phyloP scores from a whole-genome alignment of 2,329 filamentous ascomycete species.

The Ophiostoma pallidulum region DNA sequence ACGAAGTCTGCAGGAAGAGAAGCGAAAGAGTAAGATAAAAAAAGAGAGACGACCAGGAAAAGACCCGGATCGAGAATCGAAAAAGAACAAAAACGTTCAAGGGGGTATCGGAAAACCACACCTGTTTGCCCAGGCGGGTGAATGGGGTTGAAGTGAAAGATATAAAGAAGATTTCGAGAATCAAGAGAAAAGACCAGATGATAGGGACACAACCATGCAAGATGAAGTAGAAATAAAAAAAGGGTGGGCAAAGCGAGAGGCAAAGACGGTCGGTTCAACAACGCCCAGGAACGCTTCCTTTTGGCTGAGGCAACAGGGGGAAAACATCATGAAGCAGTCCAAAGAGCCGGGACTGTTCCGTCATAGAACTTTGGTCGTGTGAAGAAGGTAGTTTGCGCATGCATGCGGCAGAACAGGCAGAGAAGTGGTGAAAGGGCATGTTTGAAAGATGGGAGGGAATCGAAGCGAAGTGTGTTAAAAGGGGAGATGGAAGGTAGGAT shows the following conservation, averaged over 20 bases:
- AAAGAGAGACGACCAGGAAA: not conserved
- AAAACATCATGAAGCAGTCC: too few species aligned
- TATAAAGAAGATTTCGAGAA: slow-evolving; percentile 1
- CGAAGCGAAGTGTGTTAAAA: not conserved
- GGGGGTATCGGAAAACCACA: slow-evolving; percentile 12
- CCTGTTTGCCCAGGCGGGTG: not conserved
- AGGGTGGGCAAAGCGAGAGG: not conserved
- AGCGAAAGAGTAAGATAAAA: not conserved
- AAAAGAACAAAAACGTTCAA: not conserved
- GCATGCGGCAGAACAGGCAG: not conserved
- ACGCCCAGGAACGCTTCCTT: too few species aligned
- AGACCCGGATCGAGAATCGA: not conserved
- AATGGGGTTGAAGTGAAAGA: slow-evolving; percentile 1
- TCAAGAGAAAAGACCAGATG: not conserved
- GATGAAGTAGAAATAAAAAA: too few species aligned
- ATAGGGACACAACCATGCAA: not conserved
- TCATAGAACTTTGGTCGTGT: too few species aligned
- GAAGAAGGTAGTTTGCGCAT: too few species aligned
- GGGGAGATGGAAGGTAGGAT: not conserved
- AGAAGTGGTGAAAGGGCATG: not conserved
- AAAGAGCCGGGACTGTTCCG: too few species aligned
- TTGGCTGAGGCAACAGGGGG: too few species aligned
- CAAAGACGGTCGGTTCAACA: not conserved
- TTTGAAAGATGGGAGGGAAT: too few species aligned
- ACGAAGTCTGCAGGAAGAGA: slow-evolving; percentile 2